Evolutionary conservation across 768 basidiomycete species (phyloP), one percentile per base, ranked within the genome.

Genomic region (Panus rudis): DNA sequence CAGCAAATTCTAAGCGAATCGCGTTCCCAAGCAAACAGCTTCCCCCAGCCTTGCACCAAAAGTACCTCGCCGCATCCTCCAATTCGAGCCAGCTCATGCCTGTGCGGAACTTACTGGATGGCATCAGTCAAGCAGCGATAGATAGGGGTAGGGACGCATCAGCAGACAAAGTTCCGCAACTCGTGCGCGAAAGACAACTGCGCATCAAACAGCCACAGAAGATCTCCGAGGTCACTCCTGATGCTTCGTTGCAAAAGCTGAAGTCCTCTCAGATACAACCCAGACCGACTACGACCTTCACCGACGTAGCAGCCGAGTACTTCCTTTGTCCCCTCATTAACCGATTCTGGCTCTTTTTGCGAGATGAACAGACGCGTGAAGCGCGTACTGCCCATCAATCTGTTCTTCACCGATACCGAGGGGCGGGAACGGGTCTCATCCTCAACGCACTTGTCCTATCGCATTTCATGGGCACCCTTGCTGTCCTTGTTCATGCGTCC

Each of bases 341-440:
- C 52, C 78, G 83, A n/a, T 96, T 98, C 64, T 99, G 92, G 92
- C 57, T 73, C n/a, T 90, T 93, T 64, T 76, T 96, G 34, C 78
- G 87, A 6, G 91, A 94, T 52, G 82, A 88, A 54, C 80, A 86
- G 52, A 71, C 76, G 2, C 73, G 89, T 27, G 86, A 91, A 55
- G 74, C 78, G 40, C 74, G 87, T 31, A 83, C 83, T 2, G 70
- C 75, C 2, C 71, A 72, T 30, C 69, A 69, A n/a, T 64, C 73
- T 21, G 67, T 66, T n/a, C 58, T 79, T 21, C 60, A 72, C 31
- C 70, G 70, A 41, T 90, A 88, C 54, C 72, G 73, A 13, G 78
- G 84, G 1, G 78, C 85, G 0, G 90, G 89, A 8, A 83, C 88
- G 0, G 88, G 87, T 0, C 75, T 94, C 51, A 73, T 97, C 42